These are phyloP conservation scores for Hymenoscyphus albidus DNA, from an alignment of 2,329 filamentous ascomycete species.

Conservation along the genomic window DNA sequence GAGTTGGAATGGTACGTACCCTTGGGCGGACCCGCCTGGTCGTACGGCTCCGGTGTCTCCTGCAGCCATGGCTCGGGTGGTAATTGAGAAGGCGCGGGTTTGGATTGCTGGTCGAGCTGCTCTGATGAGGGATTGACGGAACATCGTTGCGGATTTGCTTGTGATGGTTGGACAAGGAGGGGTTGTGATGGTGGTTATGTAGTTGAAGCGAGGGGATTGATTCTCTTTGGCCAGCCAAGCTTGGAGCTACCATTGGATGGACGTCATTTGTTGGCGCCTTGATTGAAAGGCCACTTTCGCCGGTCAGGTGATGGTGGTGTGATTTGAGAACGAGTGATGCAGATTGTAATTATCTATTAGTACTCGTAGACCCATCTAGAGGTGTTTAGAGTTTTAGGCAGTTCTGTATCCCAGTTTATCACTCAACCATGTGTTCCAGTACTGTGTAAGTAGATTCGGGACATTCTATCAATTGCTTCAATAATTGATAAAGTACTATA, in stretches of 20 bases:
- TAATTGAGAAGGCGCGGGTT: slow-evolving; percentile 50
- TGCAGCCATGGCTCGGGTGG: slow-evolving; percentile 51
- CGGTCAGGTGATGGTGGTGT: background rate
- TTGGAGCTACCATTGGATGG: background rate
- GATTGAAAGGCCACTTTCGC: background rate
- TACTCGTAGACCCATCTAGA: no score
- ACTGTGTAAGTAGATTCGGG: no score
- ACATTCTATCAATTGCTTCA: no score
- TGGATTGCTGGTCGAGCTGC: slow-evolving; percentile 44
- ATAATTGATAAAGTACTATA: no score
- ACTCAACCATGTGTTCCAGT: no score
- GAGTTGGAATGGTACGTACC: slow-evolving; percentile 19
- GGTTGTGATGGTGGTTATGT: slow-evolving; percentile 22
- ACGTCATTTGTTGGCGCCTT: background rate
- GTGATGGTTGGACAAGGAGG: slow-evolving; percentile 17
- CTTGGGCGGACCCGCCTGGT: slow-evolving; percentile 20
- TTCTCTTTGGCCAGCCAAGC: background rate
- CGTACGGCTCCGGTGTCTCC: slow-evolving; percentile 50
- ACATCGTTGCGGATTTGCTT: slow-evolving; percentile 49
- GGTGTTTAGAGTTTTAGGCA: no score
- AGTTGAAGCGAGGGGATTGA: slow-evolving; percentile 14
- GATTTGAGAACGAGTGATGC: background rate
- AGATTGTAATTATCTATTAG: background rate
- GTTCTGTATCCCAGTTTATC: no score
- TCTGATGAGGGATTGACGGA: slow-evolving; percentile 55